Conservation (phyloP, 768 basidiomycete genomes). For the Amanita molliuscula region DNA sequence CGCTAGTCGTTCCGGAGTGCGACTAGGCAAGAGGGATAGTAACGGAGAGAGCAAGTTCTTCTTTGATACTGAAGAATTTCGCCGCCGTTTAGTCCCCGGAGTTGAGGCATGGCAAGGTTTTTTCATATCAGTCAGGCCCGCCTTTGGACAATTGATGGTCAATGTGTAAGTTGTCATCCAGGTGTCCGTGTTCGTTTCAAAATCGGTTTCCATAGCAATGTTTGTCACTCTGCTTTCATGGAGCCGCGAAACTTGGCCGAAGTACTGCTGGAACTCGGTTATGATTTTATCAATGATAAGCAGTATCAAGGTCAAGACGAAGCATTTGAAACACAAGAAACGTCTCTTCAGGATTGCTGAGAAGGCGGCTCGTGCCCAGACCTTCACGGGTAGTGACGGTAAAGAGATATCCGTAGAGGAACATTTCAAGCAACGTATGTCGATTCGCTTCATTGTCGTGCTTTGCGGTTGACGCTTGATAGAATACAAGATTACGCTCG, state of each 20-base stretch:
- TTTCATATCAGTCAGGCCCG: conserved; percentile 37
- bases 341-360: not conserved
- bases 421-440: conserved; percentile 31
- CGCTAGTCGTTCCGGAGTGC: conserved; percentile 33
- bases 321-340: conserved; percentile 4
- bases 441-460: conserved; percentile 11
- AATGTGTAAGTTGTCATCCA: conserved; percentile 30
- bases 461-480: conserved; percentile 34
- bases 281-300: not conserved
- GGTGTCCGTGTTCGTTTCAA: not conserved
- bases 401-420: conserved; percentile 44
- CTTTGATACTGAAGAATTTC: conserved; percentile 23
- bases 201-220: conserved; percentile 25
- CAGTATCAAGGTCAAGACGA: conserved; percentile 5
- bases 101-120: conserved; percentile 35
- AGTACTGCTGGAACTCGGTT: conserved; percentile 38
- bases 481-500: conserved; percentile 12
- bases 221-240: conserved; percentile 49
- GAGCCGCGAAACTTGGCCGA: conserved; percentile 54
- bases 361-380: conserved; percentile 13
- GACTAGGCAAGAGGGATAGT: conserved; percentile 30
- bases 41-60: conserved; percentile 35
- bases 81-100: conserved; percentile 19
- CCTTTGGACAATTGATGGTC: conserved; percentile 39
- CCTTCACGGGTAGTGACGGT: conserved; percentile 33